Percentiles rank a stretch among this genome's conserved stretches.
Evolutionary conservation across 2,329 filamentous ascomycete species (phyloP).

Genomic region (Monosporascus cannonballus): DNA sequence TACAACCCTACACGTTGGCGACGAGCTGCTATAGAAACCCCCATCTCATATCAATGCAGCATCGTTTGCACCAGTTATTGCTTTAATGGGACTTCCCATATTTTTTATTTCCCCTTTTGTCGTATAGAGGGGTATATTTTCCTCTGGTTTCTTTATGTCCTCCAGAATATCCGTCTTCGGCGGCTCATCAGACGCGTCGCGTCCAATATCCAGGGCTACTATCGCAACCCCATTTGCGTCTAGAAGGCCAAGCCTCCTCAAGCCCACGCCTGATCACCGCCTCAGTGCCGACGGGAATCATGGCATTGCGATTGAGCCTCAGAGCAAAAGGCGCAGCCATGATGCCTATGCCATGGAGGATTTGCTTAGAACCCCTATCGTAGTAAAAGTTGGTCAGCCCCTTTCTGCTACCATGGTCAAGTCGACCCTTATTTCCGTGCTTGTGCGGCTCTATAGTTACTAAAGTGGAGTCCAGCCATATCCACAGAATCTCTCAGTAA

Average conservation of each 20-base stretch:
- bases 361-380: conserved; percentile 45
- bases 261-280: conserved; percentile 33
- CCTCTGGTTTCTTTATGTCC: conserved; percentile 24
- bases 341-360: conserved; percentile 40
- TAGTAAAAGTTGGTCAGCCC: conserved; percentile 40
- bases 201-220: conserved; percentile 28
- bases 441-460: background rate
- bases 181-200: conserved; percentile 42
- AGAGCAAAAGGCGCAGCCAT: conserved; percentile 29
- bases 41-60: no score
- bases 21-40: no score
- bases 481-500: conserved; percentile 45
- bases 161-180: conserved; percentile 7
- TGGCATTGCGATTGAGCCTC: conserved; percentile 14
- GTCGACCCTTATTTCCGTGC: background rate
- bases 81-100: background rate
- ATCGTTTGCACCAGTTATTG: background rate
- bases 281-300: conserved; percentile 29
- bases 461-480: conserved; percentile 38
- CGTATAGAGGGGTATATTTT: conserved; percentile 22
- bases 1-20: no score
- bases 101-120: conserved; percentile 5
- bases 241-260: conserved; percentile 27
- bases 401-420: conserved; percentile 3
- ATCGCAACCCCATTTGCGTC: background rate